Percentiles rank a stretch among this genome's conserved stretches.
Conservation (phyloP, 169 alveolate species). For the Miamiensis avidus region DNA sequence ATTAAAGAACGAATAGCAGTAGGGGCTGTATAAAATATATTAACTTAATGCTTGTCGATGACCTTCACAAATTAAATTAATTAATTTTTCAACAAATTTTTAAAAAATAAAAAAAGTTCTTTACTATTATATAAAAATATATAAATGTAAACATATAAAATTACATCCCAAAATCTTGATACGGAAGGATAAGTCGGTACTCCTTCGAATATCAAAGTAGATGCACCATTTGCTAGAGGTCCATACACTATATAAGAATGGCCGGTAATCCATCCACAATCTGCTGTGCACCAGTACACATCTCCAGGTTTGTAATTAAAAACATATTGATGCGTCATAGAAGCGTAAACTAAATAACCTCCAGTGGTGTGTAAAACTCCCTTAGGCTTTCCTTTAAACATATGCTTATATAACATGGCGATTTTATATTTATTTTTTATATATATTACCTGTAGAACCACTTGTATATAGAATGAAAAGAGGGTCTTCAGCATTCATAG, state of each 20-base stretch:
- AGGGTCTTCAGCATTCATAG: slow-evolving; percentile 94
- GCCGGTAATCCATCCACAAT: slow-evolving; percentile 99
- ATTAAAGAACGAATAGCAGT: slow-evolving; percentile 95
- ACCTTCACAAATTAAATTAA: slow-evolving; percentile 82
- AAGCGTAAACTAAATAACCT: slow-evolving; percentile 92
- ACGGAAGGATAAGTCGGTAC: slow-evolving; percentile 95
- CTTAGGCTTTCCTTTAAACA: slow-evolving; percentile 80
- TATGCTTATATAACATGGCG: no score
- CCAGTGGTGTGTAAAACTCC: slow-evolving; percentile 95
- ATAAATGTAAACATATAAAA: no score
- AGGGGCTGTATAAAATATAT: slow-evolving; percentile 97
- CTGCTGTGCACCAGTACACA: slow-evolving; percentile 94
- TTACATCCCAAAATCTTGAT: no score
- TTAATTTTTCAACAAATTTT: slow-evolving; percentile 88
- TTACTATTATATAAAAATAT: no score
- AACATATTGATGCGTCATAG: slow-evolving; percentile 87
- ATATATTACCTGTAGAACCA: slow-evolving; percentile 98
- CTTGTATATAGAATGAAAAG: slow-evolving; percentile 94
- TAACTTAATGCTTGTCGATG: slow-evolving; percentile 89
- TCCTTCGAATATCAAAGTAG: slow-evolving; percentile 94
- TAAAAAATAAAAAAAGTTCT: no score
- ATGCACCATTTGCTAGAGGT: slow-evolving; percentile 93
- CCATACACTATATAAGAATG: slow-evolving; percentile 96
- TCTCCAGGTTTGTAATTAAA: slow-evolving; percentile 90
- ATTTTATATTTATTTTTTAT: no score